phyloP scores from a whole-genome alignment of 805 yeast species.

The Saturnispora silvae region DNA sequence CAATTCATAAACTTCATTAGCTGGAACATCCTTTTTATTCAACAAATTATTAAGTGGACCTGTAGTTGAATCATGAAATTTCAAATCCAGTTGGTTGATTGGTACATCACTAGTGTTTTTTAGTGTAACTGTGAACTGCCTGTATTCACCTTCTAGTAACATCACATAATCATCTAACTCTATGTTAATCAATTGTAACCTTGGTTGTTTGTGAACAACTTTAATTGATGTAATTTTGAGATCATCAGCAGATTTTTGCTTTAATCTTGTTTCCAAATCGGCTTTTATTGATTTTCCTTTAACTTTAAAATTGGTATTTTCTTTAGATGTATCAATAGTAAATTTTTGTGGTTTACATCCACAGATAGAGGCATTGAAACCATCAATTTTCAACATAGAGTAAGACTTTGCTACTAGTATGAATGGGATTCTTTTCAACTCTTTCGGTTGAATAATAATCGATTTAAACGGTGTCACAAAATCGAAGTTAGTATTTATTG shows the following conservation, averaged over 20 bases:
- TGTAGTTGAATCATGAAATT: slow-evolving; percentile 63
- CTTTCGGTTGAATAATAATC: slow-evolving; percentile 29
- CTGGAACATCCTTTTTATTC: slow-evolving; percentile 33
- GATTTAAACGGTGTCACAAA: slow-evolving; percentile 17
- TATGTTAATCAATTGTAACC: slow-evolving; percentile 39
- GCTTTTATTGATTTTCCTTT: neutral
- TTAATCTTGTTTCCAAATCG: slow-evolving; percentile 7
- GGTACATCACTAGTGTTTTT: slow-evolving; percentile 48
- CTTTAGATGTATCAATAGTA: slow-evolving; percentile 2
- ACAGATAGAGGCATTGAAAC: slow-evolving; percentile 40
- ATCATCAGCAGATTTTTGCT: neutral
- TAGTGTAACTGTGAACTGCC: slow-evolving; percentile 38
- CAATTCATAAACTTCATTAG: slow-evolving; percentile 60
- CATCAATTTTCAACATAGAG: slow-evolving; percentile 41
- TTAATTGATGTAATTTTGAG: slow-evolving; percentile 22
- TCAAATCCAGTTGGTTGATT: slow-evolving; percentile 48
- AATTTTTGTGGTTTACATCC: slow-evolving; percentile 41
- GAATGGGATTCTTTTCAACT: slow-evolving; percentile 30
- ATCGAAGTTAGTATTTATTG: slow-evolving; percentile 4
- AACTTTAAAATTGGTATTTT: neutral
- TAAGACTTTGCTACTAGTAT: slow-evolving; percentile 37
- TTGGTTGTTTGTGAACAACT: slow-evolving; percentile 44
- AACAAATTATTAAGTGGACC: slow-evolving; percentile 52
- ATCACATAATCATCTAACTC: slow-evolving; percentile 52
- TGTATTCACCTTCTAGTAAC: slow-evolving; percentile 70